These are phyloP conservation scores for Thinopyrum elongatum DNA, from an alignment of 176 grass and related monocot genomes.

Conservation along the genomic window DNA sequence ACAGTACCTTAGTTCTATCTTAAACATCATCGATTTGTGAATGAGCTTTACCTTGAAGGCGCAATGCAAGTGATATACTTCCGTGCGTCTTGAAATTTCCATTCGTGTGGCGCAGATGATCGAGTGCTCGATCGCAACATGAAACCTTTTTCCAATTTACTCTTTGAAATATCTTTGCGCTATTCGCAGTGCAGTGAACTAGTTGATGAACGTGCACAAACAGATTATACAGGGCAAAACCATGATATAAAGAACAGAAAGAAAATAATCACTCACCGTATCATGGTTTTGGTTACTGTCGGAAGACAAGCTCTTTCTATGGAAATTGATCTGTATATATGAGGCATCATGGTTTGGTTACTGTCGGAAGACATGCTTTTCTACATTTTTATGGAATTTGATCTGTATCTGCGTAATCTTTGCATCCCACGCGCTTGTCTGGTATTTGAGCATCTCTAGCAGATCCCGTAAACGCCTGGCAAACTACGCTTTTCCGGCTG, in stretches of 20 bases:
- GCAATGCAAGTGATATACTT: background rate
- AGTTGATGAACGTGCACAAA: background rate
- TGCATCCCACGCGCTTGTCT: background rate
- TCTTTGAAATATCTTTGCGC: background rate
- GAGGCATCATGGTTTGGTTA: too few relatives aligned
- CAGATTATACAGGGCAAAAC: background rate
- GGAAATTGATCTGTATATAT: background rate
- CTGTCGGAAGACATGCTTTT: too few relatives aligned
- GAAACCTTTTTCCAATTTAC: background rate
- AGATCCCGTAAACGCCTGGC: too few relatives aligned
- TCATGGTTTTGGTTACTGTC: too few relatives aligned
- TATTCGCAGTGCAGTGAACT: background rate
- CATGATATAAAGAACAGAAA: background rate
- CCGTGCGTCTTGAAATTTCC: background rate
- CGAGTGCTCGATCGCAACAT: background rate
- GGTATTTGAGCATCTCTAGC: too few relatives aligned
- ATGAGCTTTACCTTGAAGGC: background rate
- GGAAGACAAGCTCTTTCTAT: too few relatives aligned
- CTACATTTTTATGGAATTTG: too few relatives aligned
- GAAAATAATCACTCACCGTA: too few relatives aligned
- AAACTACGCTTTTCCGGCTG: too few relatives aligned
- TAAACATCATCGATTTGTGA: background rate
- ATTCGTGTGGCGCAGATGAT: background rate
- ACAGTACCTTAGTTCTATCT: constrained; percentile 1
- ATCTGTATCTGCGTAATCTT: background rate